phyloP scores from a whole-genome alignment of 352 stramenopile species.

The Sclerospora graminicola region DNA sequence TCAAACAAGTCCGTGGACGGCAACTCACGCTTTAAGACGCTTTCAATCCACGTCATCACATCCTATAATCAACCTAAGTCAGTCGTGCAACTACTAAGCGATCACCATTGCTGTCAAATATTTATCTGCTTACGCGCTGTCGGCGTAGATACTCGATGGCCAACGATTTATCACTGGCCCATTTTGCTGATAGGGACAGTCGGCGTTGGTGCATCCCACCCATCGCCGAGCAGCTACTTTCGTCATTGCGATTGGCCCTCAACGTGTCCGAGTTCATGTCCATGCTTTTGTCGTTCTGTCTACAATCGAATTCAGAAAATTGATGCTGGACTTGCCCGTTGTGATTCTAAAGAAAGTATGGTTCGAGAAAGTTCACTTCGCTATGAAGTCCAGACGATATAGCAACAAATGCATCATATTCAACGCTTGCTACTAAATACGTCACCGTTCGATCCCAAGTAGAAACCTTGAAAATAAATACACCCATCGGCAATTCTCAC shows the following conservation, averaged over 20 bases:
- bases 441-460: slow-evolving; percentile 8
- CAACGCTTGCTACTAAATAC: slow-evolving; percentile 1
- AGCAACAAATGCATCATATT: no score
- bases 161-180: slow-evolving; percentile 60
- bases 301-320: slow-evolving; percentile 1
- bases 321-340: slow-evolving; percentile 7
- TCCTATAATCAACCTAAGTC: slow-evolving; percentile 23
- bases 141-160: slow-evolving; percentile 65
- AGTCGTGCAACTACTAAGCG: not conserved
- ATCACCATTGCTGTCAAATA: not conserved
- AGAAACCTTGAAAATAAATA: slow-evolving; percentile 13
- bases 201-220: slow-evolving; percentile 55
- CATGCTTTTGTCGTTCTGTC: slow-evolving; percentile 20
- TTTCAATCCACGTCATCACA: slow-evolving; percentile 63
- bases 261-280: slow-evolving; percentile 29
- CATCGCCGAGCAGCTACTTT: slow-evolving; percentile 38
- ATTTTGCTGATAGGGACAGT: slow-evolving; percentile 65
- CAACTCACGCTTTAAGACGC: slow-evolving; percentile 46
- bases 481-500: slow-evolving; percentile 10
- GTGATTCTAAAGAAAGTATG: slow-evolving; percentile 18
- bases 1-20: slow-evolving; percentile 48
- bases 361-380: not conserved
- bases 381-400: no score
- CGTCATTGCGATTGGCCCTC: slow-evolving; percentile 20
- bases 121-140: slow-evolving; percentile 38